Percentiles rank a stretch among this genome's conserved stretches.
These are phyloP conservation scores for Sclerotinia trifoliorum DNA, from an alignment of 2,329 filamentous ascomycete genomes.

Conservation along the genomic window DNA sequence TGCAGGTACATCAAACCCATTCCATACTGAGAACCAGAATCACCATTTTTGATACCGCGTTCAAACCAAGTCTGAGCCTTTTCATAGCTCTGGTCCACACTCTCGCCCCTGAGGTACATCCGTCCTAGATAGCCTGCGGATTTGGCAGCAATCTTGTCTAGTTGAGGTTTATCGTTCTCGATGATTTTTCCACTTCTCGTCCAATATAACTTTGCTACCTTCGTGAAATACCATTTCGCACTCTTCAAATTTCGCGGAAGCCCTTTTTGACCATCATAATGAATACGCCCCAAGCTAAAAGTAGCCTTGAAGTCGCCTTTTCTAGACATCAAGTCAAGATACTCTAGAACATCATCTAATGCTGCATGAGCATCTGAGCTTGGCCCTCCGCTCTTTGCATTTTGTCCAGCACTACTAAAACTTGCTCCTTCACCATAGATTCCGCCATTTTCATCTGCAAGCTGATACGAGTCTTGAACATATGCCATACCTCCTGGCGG, in stretches of 20 bases:
- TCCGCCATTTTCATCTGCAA: constrained; percentile 87
- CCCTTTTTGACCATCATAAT: constrained; percentile 66
- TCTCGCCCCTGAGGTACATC: constrained; percentile 72
- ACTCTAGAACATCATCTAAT: constrained; percentile 92
- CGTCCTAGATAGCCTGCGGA: constrained; percentile 69
- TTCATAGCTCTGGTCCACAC: constrained; percentile 62
- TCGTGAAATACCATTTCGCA: constrained; percentile 67
- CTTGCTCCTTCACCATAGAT: constrained; percentile 96
- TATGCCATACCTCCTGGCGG: constrained; percentile 84
- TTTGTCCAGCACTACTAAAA: constrained; percentile 78
- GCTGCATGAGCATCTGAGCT: constrained; percentile 81
- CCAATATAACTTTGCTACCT: constrained; percentile 68
- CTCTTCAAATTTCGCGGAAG: constrained; percentile 60
- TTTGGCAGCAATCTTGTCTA: constrained; percentile 66
- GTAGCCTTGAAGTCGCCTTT: constrained; percentile 72
- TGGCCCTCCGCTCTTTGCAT: constrained; percentile 70
- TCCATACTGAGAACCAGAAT: constrained; percentile 67
- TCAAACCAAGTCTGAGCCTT: constrained; percentile 68
- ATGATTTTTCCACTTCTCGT: constrained; percentile 61
- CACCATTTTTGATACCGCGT: constrained; percentile 61
- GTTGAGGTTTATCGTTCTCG: constrained; percentile 52
- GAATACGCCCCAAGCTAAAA: constrained; percentile 65
- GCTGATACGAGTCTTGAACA: constrained; percentile 74
- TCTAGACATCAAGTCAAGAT: constrained; percentile 70
- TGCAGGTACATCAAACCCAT: constrained; percentile 69